phyloP scores from a whole-genome alignment of 805 yeast species.

The Torulaspora quercuum region DNA sequence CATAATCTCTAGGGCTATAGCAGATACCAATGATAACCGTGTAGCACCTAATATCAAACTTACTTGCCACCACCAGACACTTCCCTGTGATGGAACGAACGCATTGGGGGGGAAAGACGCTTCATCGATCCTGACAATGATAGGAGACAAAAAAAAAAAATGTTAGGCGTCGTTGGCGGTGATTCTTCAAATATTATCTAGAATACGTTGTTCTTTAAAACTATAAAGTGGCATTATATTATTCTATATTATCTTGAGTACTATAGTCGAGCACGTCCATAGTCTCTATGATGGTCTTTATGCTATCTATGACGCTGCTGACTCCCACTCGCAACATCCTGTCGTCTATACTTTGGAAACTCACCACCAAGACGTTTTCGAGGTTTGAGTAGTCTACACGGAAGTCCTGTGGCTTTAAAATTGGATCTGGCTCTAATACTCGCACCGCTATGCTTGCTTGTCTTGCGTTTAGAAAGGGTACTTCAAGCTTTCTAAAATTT shows the following conservation, averaged over 20 bases:
- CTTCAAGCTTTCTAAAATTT: constrained; percentile 42
- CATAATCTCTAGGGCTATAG: too few species aligned
- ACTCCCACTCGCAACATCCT: constrained; percentile 80
- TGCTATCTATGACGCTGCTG: constrained; percentile 71
- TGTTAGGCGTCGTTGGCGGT: background rate
- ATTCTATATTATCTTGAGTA: background rate
- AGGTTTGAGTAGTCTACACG: constrained; percentile 43
- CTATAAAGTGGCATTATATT: constrained; percentile 1
- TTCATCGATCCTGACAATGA: constrained; percentile 4
- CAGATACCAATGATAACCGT: too few species aligned
- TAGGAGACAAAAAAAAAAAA: constrained; percentile 2
- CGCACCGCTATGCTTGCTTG: constrained; percentile 64
- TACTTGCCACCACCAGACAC: too few species aligned
- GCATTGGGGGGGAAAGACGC: constrained; percentile 2
- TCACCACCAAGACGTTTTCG: constrained; percentile 41
- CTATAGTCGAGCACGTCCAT: constrained; percentile 49
- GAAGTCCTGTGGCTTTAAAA: constrained; percentile 67
- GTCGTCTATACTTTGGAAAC: constrained; percentile 62
- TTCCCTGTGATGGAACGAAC: background rate
- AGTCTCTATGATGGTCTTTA: constrained; percentile 75
- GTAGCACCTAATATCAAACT: too few species aligned
- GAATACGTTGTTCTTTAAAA: too few species aligned
- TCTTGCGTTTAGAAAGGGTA: constrained; percentile 58
- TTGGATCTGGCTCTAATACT: constrained; percentile 75
- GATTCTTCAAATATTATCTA: background rate